Base-by-base conservation (phyloP, 108 stramenopile species). In the Discostella stelligeroides region DNA sequence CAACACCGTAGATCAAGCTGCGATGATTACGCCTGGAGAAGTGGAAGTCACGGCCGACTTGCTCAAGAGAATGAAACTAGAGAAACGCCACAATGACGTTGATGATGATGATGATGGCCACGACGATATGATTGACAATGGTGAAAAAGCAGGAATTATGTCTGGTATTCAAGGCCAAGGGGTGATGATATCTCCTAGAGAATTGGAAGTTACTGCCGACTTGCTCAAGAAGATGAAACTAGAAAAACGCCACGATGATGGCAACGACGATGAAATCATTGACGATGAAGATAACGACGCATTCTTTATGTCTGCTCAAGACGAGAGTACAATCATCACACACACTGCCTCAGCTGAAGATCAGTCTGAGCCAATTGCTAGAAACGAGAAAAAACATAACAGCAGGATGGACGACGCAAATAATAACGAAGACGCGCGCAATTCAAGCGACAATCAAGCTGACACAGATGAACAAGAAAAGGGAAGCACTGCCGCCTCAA, bases 21-120 rank as follows among this genome's bases (percentile, higher is more conserved):
- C 40, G 29, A 53, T 75, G 49, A 71, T 55, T 15, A 55, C 60
- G 49, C 49, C 83, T 12, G 70, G 73, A 20, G 74, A 75, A 29
- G 75, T 90, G 79, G 92, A 90, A 65, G 89, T 89, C 7, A 93
- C 92, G 18, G 86, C 92, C 7, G 89, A 87, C 40, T 67, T 93
- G 56, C 66, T 93, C 17, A 93, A 88, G 63, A 88, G 86, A 40
- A 79, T 93, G 63, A 90, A 93, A 12, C 30, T 75, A 20, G 84
- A 63, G 29, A 82, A 65, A 24, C 70, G 42, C 51, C 58, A 74
- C 18, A 79, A 84, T 42, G 77, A 84, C 15, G 68, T 84, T 49
- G 88, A 93, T 24, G 82, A 84, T 42, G 77, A 84, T 15, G 68
- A 86, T 49, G 88, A 93, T 46, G 85, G 87, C 30, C 81, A 85